These are phyloP conservation scores for Petunia hybrid DNA, from an alignment of 305 asterid species.

Conservation along the genomic window DNA sequence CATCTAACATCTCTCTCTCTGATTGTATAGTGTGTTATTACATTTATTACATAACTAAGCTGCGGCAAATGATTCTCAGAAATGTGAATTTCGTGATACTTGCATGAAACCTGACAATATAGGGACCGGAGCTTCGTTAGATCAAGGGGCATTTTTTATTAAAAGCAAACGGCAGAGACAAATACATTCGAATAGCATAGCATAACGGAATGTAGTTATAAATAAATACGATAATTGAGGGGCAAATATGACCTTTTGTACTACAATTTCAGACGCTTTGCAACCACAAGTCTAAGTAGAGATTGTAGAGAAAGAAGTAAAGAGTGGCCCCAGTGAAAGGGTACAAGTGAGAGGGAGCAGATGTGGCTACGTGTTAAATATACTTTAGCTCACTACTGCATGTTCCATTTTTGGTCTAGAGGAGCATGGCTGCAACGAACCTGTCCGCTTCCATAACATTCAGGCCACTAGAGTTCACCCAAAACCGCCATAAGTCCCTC, in stretches of 20 bases:
- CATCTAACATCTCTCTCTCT: background rate
- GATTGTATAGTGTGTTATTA: background rate
- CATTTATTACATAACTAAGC: too few relatives aligned
- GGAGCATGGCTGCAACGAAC: constrained; percentile 57
- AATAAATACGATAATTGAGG: too few relatives aligned
- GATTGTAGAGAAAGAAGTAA: background rate
- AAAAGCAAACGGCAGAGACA: too few relatives aligned
- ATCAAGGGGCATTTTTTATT: too few relatives aligned
- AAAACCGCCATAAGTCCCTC: constrained; percentile 48
- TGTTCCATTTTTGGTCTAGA: constrained; percentile 32
- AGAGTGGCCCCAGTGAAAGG: background rate
- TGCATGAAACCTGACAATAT: too few relatives aligned
- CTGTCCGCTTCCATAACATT: constrained; percentile 46
- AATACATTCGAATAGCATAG: too few relatives aligned
- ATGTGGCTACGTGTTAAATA: background rate
- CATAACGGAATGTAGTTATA: too few relatives aligned
- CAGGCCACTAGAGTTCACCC: constrained; percentile 53
- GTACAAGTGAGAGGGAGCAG: background rate
- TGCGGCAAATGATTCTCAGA: too few relatives aligned
- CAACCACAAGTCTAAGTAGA: constrained; percentile 18
- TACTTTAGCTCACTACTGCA: background rate
- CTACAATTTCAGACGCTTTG: background rate
- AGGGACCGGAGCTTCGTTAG: too few relatives aligned
- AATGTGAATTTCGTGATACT: too few relatives aligned
- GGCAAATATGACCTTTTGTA: too few relatives aligned